Base-by-base conservation (phyloP, 805 yeast genomes). In the Metschnikowia orientalis region DNA sequence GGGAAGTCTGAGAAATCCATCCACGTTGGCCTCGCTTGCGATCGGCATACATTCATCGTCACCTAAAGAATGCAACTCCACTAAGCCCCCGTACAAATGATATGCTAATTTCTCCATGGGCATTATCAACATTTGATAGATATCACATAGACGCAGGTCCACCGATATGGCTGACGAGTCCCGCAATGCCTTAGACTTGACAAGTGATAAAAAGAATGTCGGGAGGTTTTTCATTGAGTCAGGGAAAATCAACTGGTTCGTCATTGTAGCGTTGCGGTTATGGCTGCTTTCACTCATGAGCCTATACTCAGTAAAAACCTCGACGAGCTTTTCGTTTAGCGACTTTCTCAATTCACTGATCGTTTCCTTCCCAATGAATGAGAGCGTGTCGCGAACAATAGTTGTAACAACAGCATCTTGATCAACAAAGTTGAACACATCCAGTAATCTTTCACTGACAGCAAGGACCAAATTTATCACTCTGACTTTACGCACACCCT, bases 401-500 rank as follows among this genome's bases (percentile, higher is more conserved):
- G 71, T 53, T 8, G 70, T 47, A 2, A 57, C 61, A 10, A 65
- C 53, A 1, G 71, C 56, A 35, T 64, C 67, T 50, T 84, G 86
- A 50, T 88, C 95, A 8, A 82, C 80, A 56, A 81, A 85, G 34
- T 78, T 75, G 59, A 85, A 85, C 5, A 87, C 80, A 35, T 82
- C 88, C 30, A 72, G 72, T 25, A 82, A 61, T 34, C 85, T 71
- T 40, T 80, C 82, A 2, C 92, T 77, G 10, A 86, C 89, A 0
- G 95, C 84, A 28, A 85, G 75, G n/a, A 82, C 81, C 36, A 78
- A 64, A 51, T 92, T 92, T 30, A 84, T 73, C n/a, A 88, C 88
- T 41, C 98, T 72, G 10, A 92, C 90, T 47, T 85, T 81, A 44
- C 97, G 67, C 6, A 69, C 59, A 14, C 98, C 98, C 29, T 69